Percentiles rank a stretch among this genome's conserved stretches.
These are phyloP conservation scores for Cyberlindnera xishuangbannaensis DNA, from an alignment of 805 yeast species.

Conservation along the genomic window DNA sequence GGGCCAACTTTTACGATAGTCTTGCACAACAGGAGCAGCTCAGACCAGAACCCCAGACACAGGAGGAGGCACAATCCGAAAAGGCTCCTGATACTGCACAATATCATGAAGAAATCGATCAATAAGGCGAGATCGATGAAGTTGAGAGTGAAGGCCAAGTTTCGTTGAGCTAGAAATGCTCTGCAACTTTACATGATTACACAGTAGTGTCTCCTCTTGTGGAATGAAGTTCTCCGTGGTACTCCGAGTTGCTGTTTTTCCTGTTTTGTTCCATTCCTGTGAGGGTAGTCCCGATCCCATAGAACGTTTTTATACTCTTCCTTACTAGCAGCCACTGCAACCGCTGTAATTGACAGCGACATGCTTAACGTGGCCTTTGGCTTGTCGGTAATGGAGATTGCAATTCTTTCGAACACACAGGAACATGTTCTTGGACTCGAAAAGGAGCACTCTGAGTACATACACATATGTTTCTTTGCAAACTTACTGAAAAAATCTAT, in stretches of 20 bases:
- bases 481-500: slow-evolving; percentile 24
- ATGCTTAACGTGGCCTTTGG: too few relatives aligned
- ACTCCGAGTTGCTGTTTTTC: too few relatives aligned
- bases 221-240: not conserved
- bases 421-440: slow-evolving; percentile 13
- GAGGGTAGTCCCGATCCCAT: too few relatives aligned
- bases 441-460: slow-evolving; percentile 32
- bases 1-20: slow-evolving; percentile 64
- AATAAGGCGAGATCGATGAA: not conserved
- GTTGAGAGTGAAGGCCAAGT: not conserved
- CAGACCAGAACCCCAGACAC: slow-evolving; percentile 4
- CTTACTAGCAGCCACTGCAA: too few relatives aligned
- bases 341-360: too few relatives aligned
- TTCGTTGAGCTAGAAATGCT: too few relatives aligned
- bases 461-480: slow-evolving; percentile 29
- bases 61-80: slow-evolving; percentile 3
- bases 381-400: slow-evolving; percentile 6
- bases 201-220: not conserved
- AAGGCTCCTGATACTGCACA: not conserved
- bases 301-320: too few relatives aligned
- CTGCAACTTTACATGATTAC: not conserved
- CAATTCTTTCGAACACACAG: slow-evolving; percentile 14
- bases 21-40: slow-evolving; percentile 28
- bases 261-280: too few relatives aligned
- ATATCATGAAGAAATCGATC: not conserved